Base-by-base conservation (phyloP, 495 filamentous ascomycete genomes). In the Penicillium flavigenum region DNA sequence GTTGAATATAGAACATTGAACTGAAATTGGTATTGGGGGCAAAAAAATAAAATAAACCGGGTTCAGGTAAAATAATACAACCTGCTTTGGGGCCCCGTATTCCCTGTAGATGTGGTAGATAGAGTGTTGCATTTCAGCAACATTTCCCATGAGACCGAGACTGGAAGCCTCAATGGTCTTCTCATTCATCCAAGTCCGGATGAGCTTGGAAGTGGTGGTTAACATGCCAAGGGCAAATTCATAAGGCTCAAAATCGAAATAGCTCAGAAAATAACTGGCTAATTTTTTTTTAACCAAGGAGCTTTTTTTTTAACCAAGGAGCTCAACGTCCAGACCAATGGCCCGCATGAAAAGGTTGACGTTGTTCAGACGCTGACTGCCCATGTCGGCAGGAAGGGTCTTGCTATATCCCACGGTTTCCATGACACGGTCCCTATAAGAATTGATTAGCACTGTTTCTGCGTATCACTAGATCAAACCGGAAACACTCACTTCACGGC, bases 261-360 rank as follows among this genome's bases (percentile, higher is more conserved):
- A 19, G 45, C 43, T 32, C 43, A 47, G 11, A 26, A 36, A 11
- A 46, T 20, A 20, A 24, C 42, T 17, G 34, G 34, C 12, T 19
- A 14, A n/a, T 20, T 20, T 20, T 20, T 20, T 20, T 20, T 20
- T 20, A 20, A 20, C n/a, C n/a, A n/a, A n/a, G n/a, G n/a, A n/a
- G n/a, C n/a, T 12, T 22, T 22, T 7, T 19, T 31, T 51, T 68
- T 73, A 96, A 68, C 89, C 87, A 61, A 98, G 85, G 57, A 97
- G 77, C 63, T 96, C 94, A 34, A 98, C 94, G 77, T 98, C 95
- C 63, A 98, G 80, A 5, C 94, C 95, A 71, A 98, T 98, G 51
- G 93, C 94, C 60, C 91, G 85, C 93, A 98, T 97, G 71, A 98
- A 98, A 29, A 98, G 76, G 72, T 98, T 98, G 62, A 98, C 95